Conservation (phyloP, 1,284 basidiomycete species). For the Boletus albobrunnescens region DNA sequence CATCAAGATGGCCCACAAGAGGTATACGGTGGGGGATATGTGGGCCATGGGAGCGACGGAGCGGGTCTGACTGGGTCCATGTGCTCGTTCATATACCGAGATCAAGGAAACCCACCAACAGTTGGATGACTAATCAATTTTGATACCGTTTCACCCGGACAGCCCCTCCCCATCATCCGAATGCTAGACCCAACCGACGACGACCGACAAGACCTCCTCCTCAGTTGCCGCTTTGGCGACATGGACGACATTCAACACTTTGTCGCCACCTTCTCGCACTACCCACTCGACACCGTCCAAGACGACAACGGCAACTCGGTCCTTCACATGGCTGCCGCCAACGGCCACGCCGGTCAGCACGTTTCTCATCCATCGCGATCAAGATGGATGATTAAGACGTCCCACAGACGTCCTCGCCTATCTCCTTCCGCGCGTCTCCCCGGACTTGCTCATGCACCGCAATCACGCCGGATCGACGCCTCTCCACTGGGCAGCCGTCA, state of each 20-base stretch:
- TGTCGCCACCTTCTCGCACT: constrained; percentile 53
- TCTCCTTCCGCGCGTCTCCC: constrained; percentile 60
- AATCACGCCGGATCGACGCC: constrained; percentile 76
- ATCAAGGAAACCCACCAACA: no score
- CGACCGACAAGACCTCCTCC: constrained; percentile 73
- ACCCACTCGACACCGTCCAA: constrained; percentile 48
- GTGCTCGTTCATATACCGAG: no score
- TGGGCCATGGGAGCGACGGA: constrained; percentile 57
- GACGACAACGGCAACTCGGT: constrained; percentile 78
- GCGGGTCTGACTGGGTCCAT: no score
- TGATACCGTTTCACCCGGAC: no score
- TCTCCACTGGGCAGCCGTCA: constrained; percentile 85
- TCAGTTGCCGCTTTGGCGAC: constrained; percentile 83
- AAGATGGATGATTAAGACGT: no score
- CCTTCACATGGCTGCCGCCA: constrained; percentile 82
- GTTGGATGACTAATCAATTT: no score
- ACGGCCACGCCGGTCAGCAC: constrained; percentile 80
- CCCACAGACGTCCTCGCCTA: constrained; percentile 69
- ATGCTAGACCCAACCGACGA: constrained; percentile 2
- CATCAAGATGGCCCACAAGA: constrained; percentile 60
- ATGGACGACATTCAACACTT: constrained; percentile 71
- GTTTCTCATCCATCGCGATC: no score
- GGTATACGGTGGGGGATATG: constrained; percentile 52
- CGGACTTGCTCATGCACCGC: constrained; percentile 47
- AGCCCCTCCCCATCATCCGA: no score